phyloP scores from a whole-genome alignment of 2,329 filamentous ascomycete genomes.

The Colletotrichum horii region DNA sequence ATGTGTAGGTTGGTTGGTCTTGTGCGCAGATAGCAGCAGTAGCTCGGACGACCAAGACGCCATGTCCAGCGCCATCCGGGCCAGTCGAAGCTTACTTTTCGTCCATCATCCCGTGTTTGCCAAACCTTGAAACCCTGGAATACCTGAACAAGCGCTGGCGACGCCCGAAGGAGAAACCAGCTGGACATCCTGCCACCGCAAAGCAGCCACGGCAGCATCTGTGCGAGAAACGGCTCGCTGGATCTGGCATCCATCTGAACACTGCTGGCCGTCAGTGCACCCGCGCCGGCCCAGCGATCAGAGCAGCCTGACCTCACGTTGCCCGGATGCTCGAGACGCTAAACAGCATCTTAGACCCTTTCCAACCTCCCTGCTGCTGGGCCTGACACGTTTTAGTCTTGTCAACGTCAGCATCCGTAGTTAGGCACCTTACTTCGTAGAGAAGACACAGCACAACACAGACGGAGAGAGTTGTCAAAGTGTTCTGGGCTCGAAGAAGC shows the following conservation, averaged over 20 bases:
- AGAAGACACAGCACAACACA: not conserved
- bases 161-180: not conserved
- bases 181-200: not conserved
- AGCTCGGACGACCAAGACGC: not conserved
- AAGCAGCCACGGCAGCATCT: not conserved
- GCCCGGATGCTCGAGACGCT: not conserved
- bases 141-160: not conserved
- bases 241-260: constrained; percentile 5
- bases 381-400: not conserved
- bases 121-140: not conserved
- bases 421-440: no score
- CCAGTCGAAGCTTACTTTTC: not conserved
- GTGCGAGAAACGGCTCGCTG: not conserved
- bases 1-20: not conserved
- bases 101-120: not conserved
- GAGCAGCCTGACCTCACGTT: not conserved
- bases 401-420: not conserved
- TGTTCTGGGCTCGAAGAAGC: not conserved
- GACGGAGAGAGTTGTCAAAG: not conserved
- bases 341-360: not conserved
- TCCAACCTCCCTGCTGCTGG: constrained; percentile 3
- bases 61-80: not conserved
- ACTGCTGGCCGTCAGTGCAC: not conserved
- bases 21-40: not conserved
- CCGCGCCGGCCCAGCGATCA: not conserved